Evolutionary conservation across 495 filamentous ascomycete genomes (phyloP), one percentile per base, ranked within the genome.

Genomic region (Penicillium canescens): DNA sequence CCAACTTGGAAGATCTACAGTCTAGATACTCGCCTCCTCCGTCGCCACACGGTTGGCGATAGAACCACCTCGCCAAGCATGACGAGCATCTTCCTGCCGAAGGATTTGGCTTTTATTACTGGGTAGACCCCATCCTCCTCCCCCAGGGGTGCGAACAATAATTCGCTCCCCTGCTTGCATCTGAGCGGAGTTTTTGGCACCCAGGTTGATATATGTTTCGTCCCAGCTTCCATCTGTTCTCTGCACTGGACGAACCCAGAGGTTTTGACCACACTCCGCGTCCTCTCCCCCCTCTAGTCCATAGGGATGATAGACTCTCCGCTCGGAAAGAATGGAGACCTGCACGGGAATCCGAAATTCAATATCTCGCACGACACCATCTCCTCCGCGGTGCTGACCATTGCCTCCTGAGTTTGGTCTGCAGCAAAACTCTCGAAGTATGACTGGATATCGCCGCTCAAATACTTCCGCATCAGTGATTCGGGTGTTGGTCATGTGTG

Each of bases 401-500:
- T 46, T 46, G 13, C 74, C 74, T 10, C 74, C 75, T 16, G 84
- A 87, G 0, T 84, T 85, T 84, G 92, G 35, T 83, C 93, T 76
- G 21, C 97, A 78, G 3, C 83, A 83, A 67, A 96, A 96, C 63
- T 92, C 83, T 4, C 88, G 79, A n/a, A 96, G 74, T 6, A 96
- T 61, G 2, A 96, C 88, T 2, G 92, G 92, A 63, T 96, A 96
- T 21, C 92, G 79, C 0, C 91, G 77, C 69, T 97, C 92, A 64
- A 96, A 92, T 6, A 95, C 82, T 60, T 97, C 92, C 0, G 89
- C 78, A 71, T 97, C 92, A 2, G 92, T 97, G 68, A 96, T 96
- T 8, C 92, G 82, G 5, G 92, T 97, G 65, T 97, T 97, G 8
- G 92, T 96, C 91, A 96, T 96, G 70, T 97, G 92, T 18, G 82